Conservation (phyloP, 1,139 yeast species). For the Yamadazyma epiphylla region DNA sequence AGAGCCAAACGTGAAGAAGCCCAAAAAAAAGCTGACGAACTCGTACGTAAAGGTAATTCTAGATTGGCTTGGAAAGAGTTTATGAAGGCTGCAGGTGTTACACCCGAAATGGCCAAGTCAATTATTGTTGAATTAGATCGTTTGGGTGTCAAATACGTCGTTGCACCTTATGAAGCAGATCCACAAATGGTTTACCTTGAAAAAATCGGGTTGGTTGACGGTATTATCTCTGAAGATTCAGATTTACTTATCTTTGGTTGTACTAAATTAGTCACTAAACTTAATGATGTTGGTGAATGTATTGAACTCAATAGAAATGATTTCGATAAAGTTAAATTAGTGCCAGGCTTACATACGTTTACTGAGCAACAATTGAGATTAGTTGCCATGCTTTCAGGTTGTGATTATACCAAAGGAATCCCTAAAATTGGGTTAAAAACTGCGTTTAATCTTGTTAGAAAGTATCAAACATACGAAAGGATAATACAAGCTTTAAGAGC, state of each 20-base stretch:
- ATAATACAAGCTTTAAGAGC: constrained; percentile 55
- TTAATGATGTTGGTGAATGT: constrained; percentile 74
- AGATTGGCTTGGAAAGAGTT: constrained; percentile 64
- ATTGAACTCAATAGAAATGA: constrained; percentile 60
- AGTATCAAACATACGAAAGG: constrained; percentile 48
- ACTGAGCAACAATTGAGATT: constrained; percentile 60
- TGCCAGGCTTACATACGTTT: constrained; percentile 45
- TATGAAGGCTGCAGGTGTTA: constrained; percentile 80
- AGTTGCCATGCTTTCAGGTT: constrained; percentile 87
- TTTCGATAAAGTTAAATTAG: constrained; percentile 42
- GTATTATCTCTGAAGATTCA: constrained; percentile 90
- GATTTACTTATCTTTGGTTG: constrained; percentile 92
- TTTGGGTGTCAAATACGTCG: constrained; percentile 65
- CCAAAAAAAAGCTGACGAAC: constrained; percentile 49
- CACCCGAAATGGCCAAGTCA: constrained; percentile 88
- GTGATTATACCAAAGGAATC: constrained; percentile 91
- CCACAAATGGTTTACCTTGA: constrained; percentile 94
- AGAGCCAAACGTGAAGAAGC: constrained; percentile 54
- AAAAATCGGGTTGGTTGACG: constrained; percentile 69
- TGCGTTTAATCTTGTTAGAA: constrained; percentile 62
- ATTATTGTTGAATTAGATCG: constrained; percentile 68
- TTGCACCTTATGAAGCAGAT: constrained; percentile 98
- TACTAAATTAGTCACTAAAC: constrained; percentile 66
- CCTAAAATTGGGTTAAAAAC: constrained; percentile 77
- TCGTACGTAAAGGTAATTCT: constrained; percentile 47